Percentiles rank a stretch among this genome's conserved stretches.
Evolutionary conservation across 441 rosid species (phyloP).

Genomic region (Brassica balearica): DNA sequence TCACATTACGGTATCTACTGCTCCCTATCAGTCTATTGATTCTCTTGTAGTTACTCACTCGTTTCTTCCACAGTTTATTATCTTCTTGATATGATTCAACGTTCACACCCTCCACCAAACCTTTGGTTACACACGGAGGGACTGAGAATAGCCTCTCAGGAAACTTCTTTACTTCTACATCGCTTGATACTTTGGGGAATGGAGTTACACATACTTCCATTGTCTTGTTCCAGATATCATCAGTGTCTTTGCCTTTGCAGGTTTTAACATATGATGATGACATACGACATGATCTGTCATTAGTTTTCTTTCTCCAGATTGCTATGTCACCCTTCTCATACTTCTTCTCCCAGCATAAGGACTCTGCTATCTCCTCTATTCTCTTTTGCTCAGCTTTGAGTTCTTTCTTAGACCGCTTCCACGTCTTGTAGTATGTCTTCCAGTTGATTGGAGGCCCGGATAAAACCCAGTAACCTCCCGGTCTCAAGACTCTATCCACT

Average conservation of each 20-base stretch:
- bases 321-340: conserved; percentile 91
- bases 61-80: conserved; percentile 80
- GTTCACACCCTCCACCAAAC: conserved; percentile 62
- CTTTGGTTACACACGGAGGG: conserved; percentile 75
- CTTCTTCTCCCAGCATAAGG: conserved; percentile 94
- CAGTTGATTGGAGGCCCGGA: conserved; percentile 96
- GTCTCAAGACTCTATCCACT: conserved; percentile 91
- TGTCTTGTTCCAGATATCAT: conserved; percentile 76
- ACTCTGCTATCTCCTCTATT: conserved; percentile 80
- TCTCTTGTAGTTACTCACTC: conserved; percentile 68
- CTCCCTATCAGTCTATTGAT: conserved; percentile 78
- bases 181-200: conserved; percentile 65
- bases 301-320: conserved; percentile 68
- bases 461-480: conserved; percentile 92
- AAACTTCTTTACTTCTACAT: conserved; percentile 76
- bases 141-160: conserved; percentile 83
- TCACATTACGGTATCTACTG: conserved; percentile 78
- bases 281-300: conserved; percentile 64
- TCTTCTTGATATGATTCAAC: conserved; percentile 71
- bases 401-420: conserved; percentile 78
- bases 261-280: conserved; percentile 47
- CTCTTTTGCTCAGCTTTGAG: conserved; percentile 75
- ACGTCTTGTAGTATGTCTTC: conserved; percentile 79
- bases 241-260: conserved; percentile 50
- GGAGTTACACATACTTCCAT: conserved; percentile 76